Percentiles rank a stretch among this genome's conserved stretches.
Conservation (phyloP, 306 rosid genomes). For the Gastrolobium villosum region DNA sequence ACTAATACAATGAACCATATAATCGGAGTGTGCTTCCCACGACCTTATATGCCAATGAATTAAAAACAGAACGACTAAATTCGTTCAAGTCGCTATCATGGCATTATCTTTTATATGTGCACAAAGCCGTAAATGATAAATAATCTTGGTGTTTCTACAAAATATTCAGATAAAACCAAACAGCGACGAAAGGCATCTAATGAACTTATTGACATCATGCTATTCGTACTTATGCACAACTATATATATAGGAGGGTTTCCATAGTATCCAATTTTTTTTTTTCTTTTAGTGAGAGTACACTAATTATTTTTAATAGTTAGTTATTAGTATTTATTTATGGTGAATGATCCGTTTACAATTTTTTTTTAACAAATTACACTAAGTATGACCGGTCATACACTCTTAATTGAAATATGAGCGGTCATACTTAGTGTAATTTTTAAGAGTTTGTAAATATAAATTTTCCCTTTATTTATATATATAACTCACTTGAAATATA, state of each 20-base stretch:
- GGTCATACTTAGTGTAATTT: no score
- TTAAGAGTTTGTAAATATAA: no score
- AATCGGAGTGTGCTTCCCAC: neutral
- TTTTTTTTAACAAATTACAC: no score
- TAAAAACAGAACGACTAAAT: neutral
- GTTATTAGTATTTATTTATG: neutral
- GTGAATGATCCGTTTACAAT: no score
- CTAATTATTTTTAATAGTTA: neutral
- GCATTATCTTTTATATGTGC: neutral
- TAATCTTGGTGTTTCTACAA: neutral
- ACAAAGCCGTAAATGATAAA: neutral
- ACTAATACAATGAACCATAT: neutral
- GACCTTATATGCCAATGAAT: neutral
- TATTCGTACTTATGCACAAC: neutral
- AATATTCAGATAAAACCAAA: constrained; percentile 10
- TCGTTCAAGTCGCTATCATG: neutral
- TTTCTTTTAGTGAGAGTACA: neutral
- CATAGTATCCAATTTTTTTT: neutral
- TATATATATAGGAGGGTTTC: neutral
- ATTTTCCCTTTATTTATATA: neutral
- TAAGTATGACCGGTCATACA: no score
- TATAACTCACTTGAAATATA: neutral
- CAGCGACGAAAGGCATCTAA: constrained; percentile 24
- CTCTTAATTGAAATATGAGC: no score
- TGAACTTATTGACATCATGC: constrained; percentile 10